phyloP scores from a whole-genome alignment of 148 eudicot genomes.

The Heliamphora exappendiculata region DNA sequence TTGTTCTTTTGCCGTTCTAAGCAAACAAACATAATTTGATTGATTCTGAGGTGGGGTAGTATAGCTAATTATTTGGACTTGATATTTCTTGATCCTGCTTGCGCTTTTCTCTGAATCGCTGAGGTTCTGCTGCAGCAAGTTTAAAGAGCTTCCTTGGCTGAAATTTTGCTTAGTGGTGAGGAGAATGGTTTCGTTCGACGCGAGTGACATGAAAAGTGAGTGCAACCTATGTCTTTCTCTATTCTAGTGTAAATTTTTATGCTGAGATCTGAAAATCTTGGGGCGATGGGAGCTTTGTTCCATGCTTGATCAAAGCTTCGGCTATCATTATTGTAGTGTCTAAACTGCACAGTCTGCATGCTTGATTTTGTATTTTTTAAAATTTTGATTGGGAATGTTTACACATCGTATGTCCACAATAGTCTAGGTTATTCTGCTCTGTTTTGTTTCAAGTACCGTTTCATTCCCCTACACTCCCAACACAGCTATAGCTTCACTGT shows the following conservation, averaged over 20 bases:
- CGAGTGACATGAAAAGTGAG: constrained; percentile 4
- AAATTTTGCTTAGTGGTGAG: not conserved
- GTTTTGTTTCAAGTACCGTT: too few species aligned
- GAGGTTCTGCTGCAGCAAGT: not conserved
- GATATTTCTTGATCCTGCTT: not conserved
- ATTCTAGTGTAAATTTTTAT: not conserved
- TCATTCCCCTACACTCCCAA: too few species aligned
- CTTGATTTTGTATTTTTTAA: not conserved
- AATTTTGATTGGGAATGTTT: too few species aligned
- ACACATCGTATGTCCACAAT: not conserved
- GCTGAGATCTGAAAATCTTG: not conserved
- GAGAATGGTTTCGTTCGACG: not conserved
- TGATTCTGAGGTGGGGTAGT: too few species aligned
- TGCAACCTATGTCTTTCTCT: not conserved
- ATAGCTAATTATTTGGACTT: too few species aligned
- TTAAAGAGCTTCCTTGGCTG: not conserved
- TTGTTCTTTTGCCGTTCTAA: too few species aligned
- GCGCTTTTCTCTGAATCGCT: not conserved
- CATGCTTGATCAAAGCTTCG: not conserved
- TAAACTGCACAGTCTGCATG: too few species aligned
- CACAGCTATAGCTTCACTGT: too few species aligned
- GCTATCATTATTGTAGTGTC: not conserved
- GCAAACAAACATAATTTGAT: too few species aligned
- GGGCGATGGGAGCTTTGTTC: not conserved
- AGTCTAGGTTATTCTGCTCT: too few species aligned